These are phyloP conservation scores for Hypoxylon trugodes DNA, from an alignment of 495 filamentous ascomycete species.

Conservation along the genomic window DNA sequence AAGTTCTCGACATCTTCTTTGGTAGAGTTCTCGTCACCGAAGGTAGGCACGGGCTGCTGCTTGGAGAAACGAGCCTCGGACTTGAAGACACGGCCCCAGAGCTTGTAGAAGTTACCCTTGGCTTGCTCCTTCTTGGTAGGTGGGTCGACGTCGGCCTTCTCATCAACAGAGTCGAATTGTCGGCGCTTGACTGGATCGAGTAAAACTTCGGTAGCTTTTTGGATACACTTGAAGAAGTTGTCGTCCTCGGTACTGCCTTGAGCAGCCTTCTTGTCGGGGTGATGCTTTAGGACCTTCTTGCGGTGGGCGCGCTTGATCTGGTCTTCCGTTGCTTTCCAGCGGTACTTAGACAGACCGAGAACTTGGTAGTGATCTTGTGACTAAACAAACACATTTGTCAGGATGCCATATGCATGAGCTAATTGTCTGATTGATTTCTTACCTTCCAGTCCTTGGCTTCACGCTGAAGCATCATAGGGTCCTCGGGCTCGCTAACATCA, in stretches of 20 bases:
- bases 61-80: conserved; percentile 93
- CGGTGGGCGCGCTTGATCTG: conserved; percentile 98
- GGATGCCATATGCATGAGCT: not conserved
- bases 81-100: conserved; percentile 87
- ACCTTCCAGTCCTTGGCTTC: conserved; percentile 99
- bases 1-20: conserved; percentile 91
- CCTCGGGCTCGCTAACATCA: conserved; percentile 92
- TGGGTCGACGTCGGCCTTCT: conserved; percentile 88
- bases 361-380: conserved; percentile 98
- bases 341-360: conserved; percentile 90
- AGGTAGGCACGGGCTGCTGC: conserved; percentile 80
- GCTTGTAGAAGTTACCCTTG: conserved; percentile 93
- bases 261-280: conserved; percentile 98
- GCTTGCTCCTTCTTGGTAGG: conserved; percentile 86
- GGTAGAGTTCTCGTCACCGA: conserved; percentile 85
- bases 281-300: conserved; percentile 99
- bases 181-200: conserved; percentile 90
- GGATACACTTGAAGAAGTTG: conserved; percentile 99
- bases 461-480: conserved; percentile 85
- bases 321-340: conserved; percentile 89
- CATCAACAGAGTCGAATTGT: conserved; percentile 96
- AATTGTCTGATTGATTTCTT: conserved; percentile 29
- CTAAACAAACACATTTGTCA: conserved; percentile 56
- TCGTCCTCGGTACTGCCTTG: conserved; percentile 89
- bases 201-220: conserved; percentile 95